These are phyloP conservation scores for Croton setiger DNA, from an alignment of 441 rosid genomes.

Conservation along the genomic window DNA sequence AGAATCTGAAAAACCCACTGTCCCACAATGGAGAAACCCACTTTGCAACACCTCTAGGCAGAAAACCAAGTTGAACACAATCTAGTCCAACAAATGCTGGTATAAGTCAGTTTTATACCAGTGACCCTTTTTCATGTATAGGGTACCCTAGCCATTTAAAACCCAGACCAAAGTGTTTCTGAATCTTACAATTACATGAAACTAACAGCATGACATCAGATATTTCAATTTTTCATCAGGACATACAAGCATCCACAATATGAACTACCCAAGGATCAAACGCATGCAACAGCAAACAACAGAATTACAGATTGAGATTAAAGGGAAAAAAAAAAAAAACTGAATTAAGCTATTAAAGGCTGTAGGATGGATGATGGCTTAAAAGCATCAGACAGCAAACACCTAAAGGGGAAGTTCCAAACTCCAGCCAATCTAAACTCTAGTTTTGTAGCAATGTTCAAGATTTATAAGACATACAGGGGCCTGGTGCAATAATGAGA, in stretches of 20 bases:
- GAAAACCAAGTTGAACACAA: constrained; percentile 75
- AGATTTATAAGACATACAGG: not conserved
- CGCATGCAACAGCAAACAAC: not conserved
- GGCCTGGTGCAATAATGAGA: not conserved
- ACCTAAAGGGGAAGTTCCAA: not conserved
- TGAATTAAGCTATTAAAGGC: not conserved
- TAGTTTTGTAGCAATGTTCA: not conserved
- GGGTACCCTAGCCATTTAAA: not conserved
- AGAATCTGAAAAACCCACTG: constrained; percentile 61
- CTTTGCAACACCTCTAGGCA: constrained; percentile 71
- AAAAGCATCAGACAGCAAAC: constrained; percentile 3
- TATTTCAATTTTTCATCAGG: not conserved
- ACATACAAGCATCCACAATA: not conserved
- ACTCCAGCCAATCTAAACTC: not conserved
- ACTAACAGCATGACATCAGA: constrained; percentile 11
- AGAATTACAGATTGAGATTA: not conserved
- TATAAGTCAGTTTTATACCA: constrained; percentile 11
- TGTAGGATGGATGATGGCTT: not conserved
- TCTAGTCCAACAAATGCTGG: constrained; percentile 41
- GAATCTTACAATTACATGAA: not conserved
- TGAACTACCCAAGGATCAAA: constrained; percentile 4
- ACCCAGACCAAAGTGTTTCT: constrained; percentile 10
- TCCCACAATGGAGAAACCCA: constrained; percentile 98
- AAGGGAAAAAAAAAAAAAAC: too few relatives aligned
- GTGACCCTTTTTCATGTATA: too few relatives aligned